Base-by-base conservation (phyloP, 345 rosid genomes). In the Moringa oleifera region DNA sequence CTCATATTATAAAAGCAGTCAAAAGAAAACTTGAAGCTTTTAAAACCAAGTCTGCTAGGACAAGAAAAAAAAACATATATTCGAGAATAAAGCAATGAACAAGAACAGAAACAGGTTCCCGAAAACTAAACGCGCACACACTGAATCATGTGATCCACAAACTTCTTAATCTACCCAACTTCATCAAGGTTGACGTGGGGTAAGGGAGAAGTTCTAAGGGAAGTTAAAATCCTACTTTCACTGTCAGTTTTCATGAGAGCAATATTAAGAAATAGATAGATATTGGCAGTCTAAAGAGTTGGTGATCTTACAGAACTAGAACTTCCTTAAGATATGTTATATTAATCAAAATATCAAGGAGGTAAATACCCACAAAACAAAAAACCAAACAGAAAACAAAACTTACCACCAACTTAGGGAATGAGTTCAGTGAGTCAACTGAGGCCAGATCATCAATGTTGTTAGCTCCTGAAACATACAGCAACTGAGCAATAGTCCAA, bases 401-500 rank as follows among this genome's bases (percentile, higher is more conserved):
- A 54, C 77, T 68, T 86, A 94, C 99, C 86, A 74, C 79, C 82
- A 94, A 78, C 56, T 69, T 72, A 22, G 92, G 95, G 71, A 94
- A 90, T 47, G 64, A 68, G 63, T 85, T 88, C 65, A 88, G 67
- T 9, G 85, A 73, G 69, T 85, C 96, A 62, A 90, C 37, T 47
- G 95, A 88, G 61, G 81, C 74, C 61, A 72, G 77, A 69, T 90
- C 92, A 24, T 68, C 78, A 66, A 90, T 80, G 49, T 72, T 63
- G 68, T 94, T 94, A 65, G 80, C 72, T 71, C 95, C 97, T 94
- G 81, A 72, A 69, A 67, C 65, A 55, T 23, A 66, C 23, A 63
- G 28, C 4, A 52, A 25, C 55, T n/a, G n/a, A 21, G 55, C 53
- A 60, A 58, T 20, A 53, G 23, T 60, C 67, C 52, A 74, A 68